phyloP scores from a whole-genome alignment of 176 grass and related monocot species.

The Poa annua region DNA sequence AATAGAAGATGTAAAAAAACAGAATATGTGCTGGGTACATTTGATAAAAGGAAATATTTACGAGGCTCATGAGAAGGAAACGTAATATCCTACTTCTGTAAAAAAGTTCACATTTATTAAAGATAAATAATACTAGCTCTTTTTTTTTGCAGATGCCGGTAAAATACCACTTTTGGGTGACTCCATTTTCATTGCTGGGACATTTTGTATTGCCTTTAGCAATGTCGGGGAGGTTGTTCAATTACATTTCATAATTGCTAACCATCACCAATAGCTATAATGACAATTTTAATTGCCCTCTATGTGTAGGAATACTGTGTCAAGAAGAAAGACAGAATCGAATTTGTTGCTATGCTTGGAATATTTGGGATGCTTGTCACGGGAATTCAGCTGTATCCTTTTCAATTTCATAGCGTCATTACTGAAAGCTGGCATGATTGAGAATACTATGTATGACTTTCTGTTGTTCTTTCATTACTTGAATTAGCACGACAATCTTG shows the following conservation, averaged over 20 bases:
- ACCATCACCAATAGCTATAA: background rate
- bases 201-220: slow-evolving; percentile 55
- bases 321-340: slow-evolving; percentile 51
- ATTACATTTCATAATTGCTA: background rate
- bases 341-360: slow-evolving; percentile 61
- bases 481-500: background rate
- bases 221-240: slow-evolving; percentile 55
- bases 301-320: slow-evolving; percentile 53
- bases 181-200: slow-evolving; percentile 46
- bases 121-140: slow-evolving; percentile 11
- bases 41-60: background rate
- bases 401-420: background rate
- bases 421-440: background rate
- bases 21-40: background rate
- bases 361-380: slow-evolving; percentile 46
- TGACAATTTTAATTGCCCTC: background rate
- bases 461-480: background rate
- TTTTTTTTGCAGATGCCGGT: slow-evolving; percentile 33
- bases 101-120: background rate
- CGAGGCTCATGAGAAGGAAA: background rate
- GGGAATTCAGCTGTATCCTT: slow-evolving; percentile 56
- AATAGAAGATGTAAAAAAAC: background rate
- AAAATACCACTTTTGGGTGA: slow-evolving; percentile 56
- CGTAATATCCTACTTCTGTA: background rate
- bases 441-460: background rate